Evolutionary conservation across 257 asterid species (phyloP).

Genomic region (Orobanche coerulescens): DNA sequence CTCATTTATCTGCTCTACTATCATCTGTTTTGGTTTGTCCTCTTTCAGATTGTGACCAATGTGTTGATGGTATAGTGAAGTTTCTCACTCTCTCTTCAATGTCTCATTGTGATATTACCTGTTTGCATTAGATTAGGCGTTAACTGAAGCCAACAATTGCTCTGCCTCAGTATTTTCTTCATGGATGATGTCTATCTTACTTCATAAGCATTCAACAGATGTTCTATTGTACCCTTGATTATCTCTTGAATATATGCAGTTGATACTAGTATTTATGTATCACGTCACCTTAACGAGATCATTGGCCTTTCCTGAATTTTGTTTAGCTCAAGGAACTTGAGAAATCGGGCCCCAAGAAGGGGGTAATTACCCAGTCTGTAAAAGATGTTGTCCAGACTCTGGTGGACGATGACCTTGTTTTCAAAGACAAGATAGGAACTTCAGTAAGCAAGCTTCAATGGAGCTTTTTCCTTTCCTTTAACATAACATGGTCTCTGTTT

Average conservation of each 20-base stretch:
- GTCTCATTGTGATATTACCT: background rate
- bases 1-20: background rate
- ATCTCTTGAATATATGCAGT: constrained; percentile 2
- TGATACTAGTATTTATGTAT: background rate
- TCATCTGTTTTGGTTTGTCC: background rate
- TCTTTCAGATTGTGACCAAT: constrained; percentile 4
- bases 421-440: constrained; percentile 96
- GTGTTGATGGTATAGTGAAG: background rate
- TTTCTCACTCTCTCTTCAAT: background rate
- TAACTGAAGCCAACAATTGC: constrained; percentile 4
- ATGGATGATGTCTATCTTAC: background rate
- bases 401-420: constrained; percentile 94
- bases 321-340: constrained; percentile 89
- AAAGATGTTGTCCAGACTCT: constrained; percentile 86
- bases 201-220: background rate
- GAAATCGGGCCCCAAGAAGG: constrained; percentile 89
- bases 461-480: background rate
- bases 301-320: constrained; percentile 15
- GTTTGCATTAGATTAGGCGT: background rate
- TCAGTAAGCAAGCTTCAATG: constrained; percentile 55
- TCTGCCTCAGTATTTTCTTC: background rate
- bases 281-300: constrained; percentile 6
- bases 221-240: background rate
- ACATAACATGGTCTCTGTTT: constrained; percentile 4
- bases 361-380: constrained; percentile 87